Conservation (phyloP, 2,329 filamentous ascomycete species). For the Colletotrichum phormii region DNA sequence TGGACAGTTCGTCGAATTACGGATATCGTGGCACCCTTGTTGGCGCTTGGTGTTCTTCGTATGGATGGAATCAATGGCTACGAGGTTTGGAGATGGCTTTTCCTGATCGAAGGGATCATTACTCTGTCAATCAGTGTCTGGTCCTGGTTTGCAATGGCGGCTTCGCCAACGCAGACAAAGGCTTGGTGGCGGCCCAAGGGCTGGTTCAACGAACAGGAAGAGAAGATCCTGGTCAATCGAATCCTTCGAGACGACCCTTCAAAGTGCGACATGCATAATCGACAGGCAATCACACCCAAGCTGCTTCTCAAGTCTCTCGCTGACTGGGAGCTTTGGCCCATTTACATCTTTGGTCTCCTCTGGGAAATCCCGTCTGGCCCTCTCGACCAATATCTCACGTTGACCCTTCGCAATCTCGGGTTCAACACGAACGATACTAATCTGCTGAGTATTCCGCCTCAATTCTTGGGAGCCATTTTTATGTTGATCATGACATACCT, state of each 20-base stretch:
- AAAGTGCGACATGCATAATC: conserved; percentile 67
- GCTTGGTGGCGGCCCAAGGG: conserved; percentile 61
- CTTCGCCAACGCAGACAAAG: conserved; percentile 52
- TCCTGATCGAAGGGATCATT: conserved; percentile 36
- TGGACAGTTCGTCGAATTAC: conserved; percentile 42
- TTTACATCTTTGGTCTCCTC: conserved; percentile 60
- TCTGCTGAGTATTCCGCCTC: conserved; percentile 37
- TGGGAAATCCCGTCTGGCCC: conserved; percentile 48
- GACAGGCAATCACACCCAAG: conserved; percentile 59
- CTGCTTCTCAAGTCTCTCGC: conserved; percentile 58
- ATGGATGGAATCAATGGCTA: conserved; percentile 41
- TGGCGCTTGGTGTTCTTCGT: conserved; percentile 44
- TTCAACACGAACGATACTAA: conserved; percentile 62
- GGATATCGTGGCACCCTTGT: conserved; percentile 42
- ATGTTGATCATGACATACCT: conserved; percentile 44
- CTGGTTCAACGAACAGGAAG: conserved; percentile 68
- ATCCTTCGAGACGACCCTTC: conserved; percentile 66
- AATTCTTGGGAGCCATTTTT: conserved; percentile 34
- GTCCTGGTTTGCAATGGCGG: conserved; percentile 46
- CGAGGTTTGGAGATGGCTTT: conserved; percentile 42
- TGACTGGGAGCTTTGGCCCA: conserved; percentile 68
- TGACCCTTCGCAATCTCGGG: conserved; percentile 41
- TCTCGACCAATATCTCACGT: conserved; percentile 42
- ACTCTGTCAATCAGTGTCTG: conserved; percentile 42
- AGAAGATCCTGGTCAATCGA: conserved; percentile 68